Conservation (phyloP, 75 land plant species). For the Sequoia sempervirens region DNA sequence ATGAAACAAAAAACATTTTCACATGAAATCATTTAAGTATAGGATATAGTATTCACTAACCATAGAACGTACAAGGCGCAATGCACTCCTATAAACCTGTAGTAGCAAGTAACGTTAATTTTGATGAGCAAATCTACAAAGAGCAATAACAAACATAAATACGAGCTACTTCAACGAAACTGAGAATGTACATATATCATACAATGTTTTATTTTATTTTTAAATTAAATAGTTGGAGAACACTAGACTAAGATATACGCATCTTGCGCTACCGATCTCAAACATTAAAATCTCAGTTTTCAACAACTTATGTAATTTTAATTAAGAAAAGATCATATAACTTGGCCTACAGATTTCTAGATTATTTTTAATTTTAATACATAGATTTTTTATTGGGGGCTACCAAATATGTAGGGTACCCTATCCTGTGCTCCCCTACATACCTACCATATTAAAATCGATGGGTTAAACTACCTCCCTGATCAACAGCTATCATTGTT, state of each 20-base stretch:
- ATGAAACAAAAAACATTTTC: slow-evolving; percentile 1
- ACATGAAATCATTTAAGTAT: neutral
- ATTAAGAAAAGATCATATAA: neutral
- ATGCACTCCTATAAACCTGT: slow-evolving; percentile 93
- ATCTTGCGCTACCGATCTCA: neutral
- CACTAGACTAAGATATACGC: neutral
- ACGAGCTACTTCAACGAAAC: neutral
- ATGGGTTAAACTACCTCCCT: no score
- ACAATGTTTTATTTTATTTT: neutral
- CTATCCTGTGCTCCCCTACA: no score
- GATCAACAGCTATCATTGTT: no score
- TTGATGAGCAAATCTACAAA: neutral
- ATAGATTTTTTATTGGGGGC: neutral
- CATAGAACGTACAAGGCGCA: slow-evolving; percentile 92
- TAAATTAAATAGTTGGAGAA: neutral
- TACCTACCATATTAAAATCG: no score
- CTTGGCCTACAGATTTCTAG: neutral
- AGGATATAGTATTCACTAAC: slow-evolving; percentile 34
- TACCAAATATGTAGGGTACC: no score
- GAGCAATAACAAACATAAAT: neutral
- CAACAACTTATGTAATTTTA: neutral
- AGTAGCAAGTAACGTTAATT: neutral
- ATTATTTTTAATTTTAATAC: no score
- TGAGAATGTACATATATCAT: neutral
- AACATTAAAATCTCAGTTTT: neutral